Evolutionary conservation across 345 rosid species (phyloP), one percentile per base, ranked within the genome.

Genomic region (Aurinia saxatilis): DNA sequence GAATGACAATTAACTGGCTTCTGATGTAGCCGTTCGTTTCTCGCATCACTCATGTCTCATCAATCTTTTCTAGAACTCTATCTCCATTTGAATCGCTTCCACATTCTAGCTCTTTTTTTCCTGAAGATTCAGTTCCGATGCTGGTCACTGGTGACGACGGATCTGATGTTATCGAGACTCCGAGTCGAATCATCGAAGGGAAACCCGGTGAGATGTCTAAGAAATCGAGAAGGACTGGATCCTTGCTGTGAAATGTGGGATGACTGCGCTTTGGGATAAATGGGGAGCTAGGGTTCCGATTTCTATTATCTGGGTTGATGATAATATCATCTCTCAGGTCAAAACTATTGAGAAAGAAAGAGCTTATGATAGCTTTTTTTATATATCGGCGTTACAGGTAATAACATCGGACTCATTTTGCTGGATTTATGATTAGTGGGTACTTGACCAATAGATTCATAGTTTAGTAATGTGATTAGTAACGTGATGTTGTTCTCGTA

Each of bases 221-320:
- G 3, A 42, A 46, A 36, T 93, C 97, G 2, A 83, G 14, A 77
- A 85, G 95, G 15, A 80, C 95, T 1, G 96, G 57, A 31, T 93
- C 60, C 84, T 93, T 11, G 99, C 96, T 9, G 81, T 93, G 53
- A 90, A 93, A 72, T 85, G 88, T 57, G 97, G 96, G 16, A 90
- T 93, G 96, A 75, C 90, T 8, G 97, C 90, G 37, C 73, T 72
- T 30, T 90, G 97, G 99, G 89, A 93, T 67, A 93, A 93, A 79
- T 93, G 99, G 99, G 99, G 96, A 34, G 81, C 80, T 30, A 85
- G 90, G 80, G 70, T 93, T 66, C 99, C 97, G 10, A 44, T 81
- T 34, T 76, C 87, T 41, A 61, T 93, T 9, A 85, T 93, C 8
- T 90, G 91, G 91, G 89, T 85, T 6, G 97, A 93, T 62, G 92